Conservation (phyloP, 2,329 filamentous ascomycete species). For the Cytospora leucostoma region DNA sequence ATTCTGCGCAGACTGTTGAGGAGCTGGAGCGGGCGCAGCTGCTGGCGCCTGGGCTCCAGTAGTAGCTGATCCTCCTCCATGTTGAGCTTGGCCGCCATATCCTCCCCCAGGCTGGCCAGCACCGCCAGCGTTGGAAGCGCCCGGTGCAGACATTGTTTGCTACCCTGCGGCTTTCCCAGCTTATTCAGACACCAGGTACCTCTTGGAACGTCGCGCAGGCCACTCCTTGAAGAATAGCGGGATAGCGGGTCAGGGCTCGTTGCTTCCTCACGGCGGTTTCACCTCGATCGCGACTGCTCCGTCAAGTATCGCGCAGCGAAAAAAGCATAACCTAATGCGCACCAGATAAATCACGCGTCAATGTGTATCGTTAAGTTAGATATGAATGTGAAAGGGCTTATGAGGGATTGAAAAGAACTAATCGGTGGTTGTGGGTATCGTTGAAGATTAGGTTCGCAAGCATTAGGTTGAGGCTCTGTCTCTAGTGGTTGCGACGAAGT, state of each 20-base stretch:
- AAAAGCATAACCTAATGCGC: not conserved
- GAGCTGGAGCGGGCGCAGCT: slow-evolving; percentile 59
- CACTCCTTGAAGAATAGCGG: not conserved
- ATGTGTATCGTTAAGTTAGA: not conserved
- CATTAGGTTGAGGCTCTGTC: not conserved
- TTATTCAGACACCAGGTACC: too few relatives aligned
- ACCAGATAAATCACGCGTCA: not conserved
- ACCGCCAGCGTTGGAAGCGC: slow-evolving; percentile 10
- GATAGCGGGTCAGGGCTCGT: not conserved
- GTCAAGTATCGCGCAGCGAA: not conserved
- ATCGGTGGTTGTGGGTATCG: not conserved
- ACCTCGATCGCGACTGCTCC: not conserved
- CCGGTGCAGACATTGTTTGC: slow-evolving; percentile 21
- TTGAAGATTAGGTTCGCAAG: not conserved
- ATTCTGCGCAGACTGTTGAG: slow-evolving; percentile 90
- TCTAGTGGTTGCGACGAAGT: not conserved
- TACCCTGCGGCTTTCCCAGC: not conserved
- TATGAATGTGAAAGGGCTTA: not conserved
- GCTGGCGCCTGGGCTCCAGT: slow-evolving; percentile 31
- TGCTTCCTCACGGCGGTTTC: not conserved
- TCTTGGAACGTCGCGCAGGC: not conserved
- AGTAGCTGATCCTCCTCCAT: slow-evolving; percentile 19
- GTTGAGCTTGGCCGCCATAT: slow-evolving; percentile 23
- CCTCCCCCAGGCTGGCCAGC: slow-evolving; percentile 23
- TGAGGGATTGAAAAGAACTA: not conserved